Percentiles rank a stretch among this genome's conserved stretches.
phyloP scores from a whole-genome alignment of 805 yeast genomes.

The Yarrowia sp. region DNA sequence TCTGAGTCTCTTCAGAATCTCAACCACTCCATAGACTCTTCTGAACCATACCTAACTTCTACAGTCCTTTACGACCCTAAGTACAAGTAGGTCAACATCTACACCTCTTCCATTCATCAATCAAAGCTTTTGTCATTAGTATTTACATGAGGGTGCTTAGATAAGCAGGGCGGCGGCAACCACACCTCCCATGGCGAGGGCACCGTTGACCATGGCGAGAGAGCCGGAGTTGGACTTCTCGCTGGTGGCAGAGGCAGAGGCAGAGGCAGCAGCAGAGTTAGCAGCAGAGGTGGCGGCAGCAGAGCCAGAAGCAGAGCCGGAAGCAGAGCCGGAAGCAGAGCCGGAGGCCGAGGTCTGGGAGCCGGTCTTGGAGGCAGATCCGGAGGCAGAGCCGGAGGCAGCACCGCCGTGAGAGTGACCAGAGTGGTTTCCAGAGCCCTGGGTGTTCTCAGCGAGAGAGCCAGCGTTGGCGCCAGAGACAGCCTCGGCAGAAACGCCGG shows the following conservation, averaged over 20 bases:
- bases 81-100: too few relatives aligned
- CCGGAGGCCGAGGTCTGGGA: conserved; percentile 38
- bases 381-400: conserved; percentile 10
- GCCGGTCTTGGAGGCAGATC: background rate
- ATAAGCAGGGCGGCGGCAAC: conserved; percentile 37
- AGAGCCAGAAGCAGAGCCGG: conserved; percentile 39
- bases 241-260: conserved; percentile 25
- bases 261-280: background rate
- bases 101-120: background rate
- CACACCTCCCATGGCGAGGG: conserved; percentile 32
- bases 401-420: conserved; percentile 23
- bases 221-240: conserved; percentile 10
- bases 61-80: too few relatives aligned
- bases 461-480: conserved; percentile 43
- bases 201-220: conserved; percentile 27
- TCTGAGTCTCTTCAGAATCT: too few relatives aligned
- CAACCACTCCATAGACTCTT: too few relatives aligned
- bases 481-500: conserved; percentile 44
- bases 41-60: too few relatives aligned
- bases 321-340: conserved; percentile 41
- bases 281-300: conserved; percentile 40
- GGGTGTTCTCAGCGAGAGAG: conserved; percentile 34
- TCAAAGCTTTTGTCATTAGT: conserved; percentile 1
- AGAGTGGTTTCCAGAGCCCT: conserved; percentile 28
- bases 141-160: background rate